Evolutionary conservation across 1,284 basidiomycete species (phyloP).

Genomic region (Quambalaria eucalypti): DNA sequence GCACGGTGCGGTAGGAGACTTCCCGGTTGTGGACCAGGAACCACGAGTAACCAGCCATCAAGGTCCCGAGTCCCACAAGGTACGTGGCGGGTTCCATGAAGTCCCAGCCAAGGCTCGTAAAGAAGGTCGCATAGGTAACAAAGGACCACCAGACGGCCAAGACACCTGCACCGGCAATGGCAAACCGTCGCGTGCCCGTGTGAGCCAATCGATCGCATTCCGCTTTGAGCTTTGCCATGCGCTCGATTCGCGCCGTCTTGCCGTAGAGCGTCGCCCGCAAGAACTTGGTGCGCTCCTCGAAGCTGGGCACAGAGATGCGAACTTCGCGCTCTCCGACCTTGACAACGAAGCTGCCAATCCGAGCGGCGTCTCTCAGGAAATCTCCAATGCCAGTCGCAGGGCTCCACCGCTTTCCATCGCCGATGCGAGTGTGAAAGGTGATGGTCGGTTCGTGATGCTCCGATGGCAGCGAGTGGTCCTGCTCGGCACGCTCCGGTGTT

Average conservation of each 20-base stretch:
- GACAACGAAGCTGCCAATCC: constrained; percentile 31
- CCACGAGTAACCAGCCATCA: constrained; percentile 35
- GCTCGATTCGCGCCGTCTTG: constrained; percentile 31
- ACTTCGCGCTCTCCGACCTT: constrained; percentile 27
- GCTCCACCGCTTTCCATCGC: constrained; percentile 34
- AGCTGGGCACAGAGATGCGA: constrained; percentile 28
- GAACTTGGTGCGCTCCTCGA: constrained; percentile 34
- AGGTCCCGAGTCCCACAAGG: constrained; percentile 27
- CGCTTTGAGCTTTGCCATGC: constrained; percentile 25
- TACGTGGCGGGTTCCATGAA: constrained; percentile 32
- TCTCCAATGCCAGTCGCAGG: constrained; percentile 37
- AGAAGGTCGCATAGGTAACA: constrained; percentile 31
- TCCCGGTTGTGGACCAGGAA: constrained; percentile 37
- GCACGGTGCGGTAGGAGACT: constrained; percentile 32
- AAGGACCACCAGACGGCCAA: constrained; percentile 30
- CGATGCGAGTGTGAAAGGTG: constrained; percentile 29
- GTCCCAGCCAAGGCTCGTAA: constrained; percentile 30
- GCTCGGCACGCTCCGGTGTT: background rate
- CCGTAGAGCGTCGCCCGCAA: constrained; percentile 22
- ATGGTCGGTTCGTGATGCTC: constrained; percentile 19
- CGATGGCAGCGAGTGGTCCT: background rate
- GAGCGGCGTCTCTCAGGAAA: constrained; percentile 32
- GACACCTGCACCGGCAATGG: constrained; percentile 26
- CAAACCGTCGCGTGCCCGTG: constrained; percentile 22
- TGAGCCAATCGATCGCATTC: constrained; percentile 34